Evolutionary conservation across 495 filamentous ascomycete genomes (phyloP).

Genomic region (Penicillium angulare): DNA sequence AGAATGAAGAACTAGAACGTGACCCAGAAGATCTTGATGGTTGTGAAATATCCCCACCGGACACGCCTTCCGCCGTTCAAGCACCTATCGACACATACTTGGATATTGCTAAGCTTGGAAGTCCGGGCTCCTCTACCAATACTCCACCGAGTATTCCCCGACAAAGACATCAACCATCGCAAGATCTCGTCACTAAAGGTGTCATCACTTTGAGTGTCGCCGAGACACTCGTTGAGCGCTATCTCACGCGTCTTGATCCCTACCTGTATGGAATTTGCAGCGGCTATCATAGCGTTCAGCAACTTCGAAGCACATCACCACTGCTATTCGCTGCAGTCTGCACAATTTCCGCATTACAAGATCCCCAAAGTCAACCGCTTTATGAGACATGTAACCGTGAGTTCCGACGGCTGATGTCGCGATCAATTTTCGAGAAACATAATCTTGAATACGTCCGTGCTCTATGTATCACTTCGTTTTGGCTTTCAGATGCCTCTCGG

Average conservation of each 20-base stretch:
- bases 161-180: constrained; percentile 14
- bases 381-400: constrained; percentile 44
- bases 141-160: constrained; percentile 23
- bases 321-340: constrained; percentile 41
- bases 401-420: constrained; percentile 37
- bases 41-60: constrained; percentile 28
- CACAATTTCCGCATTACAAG: constrained; percentile 43
- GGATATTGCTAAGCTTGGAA: constrained; percentile 27
- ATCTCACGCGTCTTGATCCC: constrained; percentile 41
- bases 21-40: constrained; percentile 25
- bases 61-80: constrained; percentile 32
- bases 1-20: constrained; percentile 13
- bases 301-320: constrained; percentile 30
- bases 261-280: constrained; percentile 43
- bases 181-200: constrained; percentile 41
- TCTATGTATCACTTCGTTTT: constrained; percentile 43
- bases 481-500: constrained; percentile 43
- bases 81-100: constrained; percentile 39
- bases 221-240: constrained; percentile 34
- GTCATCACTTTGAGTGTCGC: constrained; percentile 33
- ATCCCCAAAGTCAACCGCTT: constrained; percentile 28
- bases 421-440: constrained; percentile 40
- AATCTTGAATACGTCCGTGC: constrained; percentile 42
- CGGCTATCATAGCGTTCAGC: constrained; percentile 28
- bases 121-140: constrained; percentile 23